Evolutionary conservation across 2,329 filamentous ascomycete species (phyloP).

Genomic region (Xylaria arbuscula): DNA sequence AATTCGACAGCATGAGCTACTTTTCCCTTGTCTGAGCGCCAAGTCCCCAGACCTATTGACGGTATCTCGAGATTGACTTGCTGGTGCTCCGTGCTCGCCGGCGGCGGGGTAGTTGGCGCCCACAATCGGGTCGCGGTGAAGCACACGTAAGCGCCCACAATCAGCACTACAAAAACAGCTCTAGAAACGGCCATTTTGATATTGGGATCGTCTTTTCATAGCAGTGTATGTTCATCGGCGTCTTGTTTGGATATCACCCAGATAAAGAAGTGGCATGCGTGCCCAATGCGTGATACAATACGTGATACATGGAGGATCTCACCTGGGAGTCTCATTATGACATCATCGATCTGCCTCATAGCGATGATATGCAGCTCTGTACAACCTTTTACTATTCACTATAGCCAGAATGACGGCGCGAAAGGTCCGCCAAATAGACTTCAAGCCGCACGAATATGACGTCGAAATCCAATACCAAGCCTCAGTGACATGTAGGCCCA

Average conservation of each 20-base stretch:
- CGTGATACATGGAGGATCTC: background rate
- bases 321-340: conserved; percentile 33
- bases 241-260: too few species aligned
- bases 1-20: conserved; percentile 48
- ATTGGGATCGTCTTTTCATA: background rate
- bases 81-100: conserved; percentile 26
- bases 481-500: background rate
- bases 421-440: conserved; percentile 24
- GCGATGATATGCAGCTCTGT: background rate
- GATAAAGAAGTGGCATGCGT: conserved; percentile 3
- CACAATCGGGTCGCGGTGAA: conserved; percentile 14
- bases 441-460: conserved; percentile 34
- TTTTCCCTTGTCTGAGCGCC: conserved; percentile 47
- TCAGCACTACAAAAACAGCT: conserved; percentile 15
- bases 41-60: conserved; percentile 48
- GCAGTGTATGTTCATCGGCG: background rate
- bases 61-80: conserved; percentile 42
- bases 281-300: background rate
- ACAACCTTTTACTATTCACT: background rate
- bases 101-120: conserved; percentile 11
- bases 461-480: background rate
- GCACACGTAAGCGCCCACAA: conserved; percentile 25
- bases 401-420: background rate
- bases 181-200: conserved; percentile 23
- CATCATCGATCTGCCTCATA: conserved; percentile 30